Base-by-base conservation (phyloP, 2,329 filamentous ascomycete genomes). In the Coniochaeta sp. region DNA sequence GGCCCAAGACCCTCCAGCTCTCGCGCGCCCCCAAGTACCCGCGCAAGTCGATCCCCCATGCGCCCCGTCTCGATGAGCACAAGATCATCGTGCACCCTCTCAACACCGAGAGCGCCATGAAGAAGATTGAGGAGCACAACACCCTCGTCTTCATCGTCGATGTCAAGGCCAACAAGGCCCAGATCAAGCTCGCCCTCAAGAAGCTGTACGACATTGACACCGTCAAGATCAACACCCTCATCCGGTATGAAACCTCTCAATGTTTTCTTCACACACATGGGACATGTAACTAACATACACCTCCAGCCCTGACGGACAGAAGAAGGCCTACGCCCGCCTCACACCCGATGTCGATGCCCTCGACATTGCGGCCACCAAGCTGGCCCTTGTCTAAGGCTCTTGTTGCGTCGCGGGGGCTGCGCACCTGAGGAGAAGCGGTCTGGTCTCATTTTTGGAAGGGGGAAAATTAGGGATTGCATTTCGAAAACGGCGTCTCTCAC, bases 61-160 rank as follows among this genome's bases (percentile, higher is more conserved):
- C 83, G 71, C 87, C 91, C 65, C 88, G 91, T 66, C 89, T 99
- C 68, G 94, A 99, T 78, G 89, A 92, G 79, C 89, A 91, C 84
- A 96, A 95, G 86, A 82, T 97, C 73, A 87, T 99, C 74, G 81
- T 97, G 71, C 90, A 96, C 85, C 94, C 94, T 63, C 84, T 99
- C 71, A 99, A 99, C 87, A 99, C 94, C 56, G 94, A 99, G 87
- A 94, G 87, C 70, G 94, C 95, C 69, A 97, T 99, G 92, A 99
- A 99, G 90, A 70, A 96, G 88, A 96, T 99, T 66, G 94, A 99
- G 83, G 94, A 99, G 87, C 91, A 99, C 86, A 99, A 99, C 85
- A 99, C 94, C 63, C 85, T 99, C 50, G 90, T 95, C 71, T 96
- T 96, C 83, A 95, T 96, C 65, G 90, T 95, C 70, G 88, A 96